phyloP scores from a whole-genome alignment of 768 basidiomycete genomes.

The Leucocoprinus birnbaumii region DNA sequence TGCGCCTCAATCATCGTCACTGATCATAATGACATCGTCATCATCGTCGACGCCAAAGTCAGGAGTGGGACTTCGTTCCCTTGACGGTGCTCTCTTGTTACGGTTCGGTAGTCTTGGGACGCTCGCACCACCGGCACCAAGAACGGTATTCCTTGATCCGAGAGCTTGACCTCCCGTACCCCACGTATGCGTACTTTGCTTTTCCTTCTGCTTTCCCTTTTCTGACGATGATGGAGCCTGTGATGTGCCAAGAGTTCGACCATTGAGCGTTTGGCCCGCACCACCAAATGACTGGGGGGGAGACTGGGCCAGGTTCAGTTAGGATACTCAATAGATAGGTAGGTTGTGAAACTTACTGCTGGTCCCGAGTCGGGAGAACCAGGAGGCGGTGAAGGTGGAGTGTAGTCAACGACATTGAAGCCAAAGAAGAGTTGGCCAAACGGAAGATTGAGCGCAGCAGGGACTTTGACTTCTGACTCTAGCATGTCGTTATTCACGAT shows the following conservation, averaged over 20 bases:
- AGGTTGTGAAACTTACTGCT: conserved; percentile 19
- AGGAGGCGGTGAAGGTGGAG: conserved; percentile 39
- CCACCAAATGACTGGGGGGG: conserved; percentile 53
- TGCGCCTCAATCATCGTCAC: conserved; percentile 46
- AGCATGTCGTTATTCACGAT: conserved; percentile 81
- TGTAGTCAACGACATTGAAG: conserved; percentile 75
- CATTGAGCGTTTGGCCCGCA: conserved; percentile 64
- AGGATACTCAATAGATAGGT: conserved; percentile 1
- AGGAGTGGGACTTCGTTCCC: conserved; percentile 64
- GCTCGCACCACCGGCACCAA: conserved; percentile 55
- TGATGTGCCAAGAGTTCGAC: conserved; percentile 34
- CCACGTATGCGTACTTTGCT: conserved; percentile 33
- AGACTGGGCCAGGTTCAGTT: conserved; percentile 24
- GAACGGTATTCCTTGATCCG: conserved; percentile 35
- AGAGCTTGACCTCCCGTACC: conserved; percentile 50
- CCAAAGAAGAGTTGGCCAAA: conserved; percentile 97
- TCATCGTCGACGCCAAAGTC: conserved; percentile 87
- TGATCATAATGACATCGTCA: conserved; percentile 83
- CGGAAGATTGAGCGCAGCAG: conserved; percentile 87
- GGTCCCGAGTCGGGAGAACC: conserved; percentile 28
- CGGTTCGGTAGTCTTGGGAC: conserved; percentile 43
- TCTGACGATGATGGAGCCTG: conserved; percentile 27
- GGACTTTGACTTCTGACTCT: conserved; percentile 74
- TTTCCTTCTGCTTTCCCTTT: conserved; percentile 54
- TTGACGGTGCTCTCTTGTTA: conserved; percentile 32